phyloP scores from a whole-genome alignment of 2,329 filamentous ascomycete genomes.

The Dryadomyces sulphureus region DNA sequence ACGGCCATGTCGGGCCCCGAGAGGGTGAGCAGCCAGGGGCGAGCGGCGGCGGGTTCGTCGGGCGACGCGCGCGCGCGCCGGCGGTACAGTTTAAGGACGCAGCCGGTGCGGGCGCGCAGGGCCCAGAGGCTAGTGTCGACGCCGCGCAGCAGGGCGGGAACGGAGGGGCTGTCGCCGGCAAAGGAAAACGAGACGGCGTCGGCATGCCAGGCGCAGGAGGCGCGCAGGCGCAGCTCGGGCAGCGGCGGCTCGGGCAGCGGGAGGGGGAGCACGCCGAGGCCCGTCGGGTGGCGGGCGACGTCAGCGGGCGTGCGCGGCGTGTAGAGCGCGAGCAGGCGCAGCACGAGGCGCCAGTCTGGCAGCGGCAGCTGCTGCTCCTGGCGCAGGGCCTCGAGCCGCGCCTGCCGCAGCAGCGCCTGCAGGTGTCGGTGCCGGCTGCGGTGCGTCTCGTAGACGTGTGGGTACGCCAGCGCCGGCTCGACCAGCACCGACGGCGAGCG shows the following conservation, averaged over 20 bases:
- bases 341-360: slow-evolving; percentile 24
- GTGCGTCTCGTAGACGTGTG: slow-evolving; percentile 10
- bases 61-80: not conserved
- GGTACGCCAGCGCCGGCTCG: slow-evolving; percentile 12
- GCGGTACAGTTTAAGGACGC: slow-evolving; percentile 13
- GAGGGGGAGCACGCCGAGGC: not conserved
- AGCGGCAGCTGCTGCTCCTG: slow-evolving; percentile 15
- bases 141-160: slow-evolving; percentile 10
- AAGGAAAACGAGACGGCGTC: slow-evolving; percentile 15
- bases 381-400: slow-evolving; percentile 20
- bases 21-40: slow-evolving; percentile 13
- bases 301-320: slow-evolving; percentile 14
- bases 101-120: slow-evolving; percentile 15
- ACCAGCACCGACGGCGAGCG: slow-evolving; percentile 16
- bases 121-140: slow-evolving; percentile 14
- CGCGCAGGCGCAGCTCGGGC: not conserved
- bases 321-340: slow-evolving; percentile 22
- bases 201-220: slow-evolving; percentile 1
- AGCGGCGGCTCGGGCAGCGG: not conserved
- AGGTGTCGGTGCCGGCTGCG: slow-evolving; percentile 11
- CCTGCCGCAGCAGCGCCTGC: slow-evolving; percentile 20
- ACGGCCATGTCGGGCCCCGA: slow-evolving; percentile 10
- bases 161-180: slow-evolving; percentile 6
- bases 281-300: not conserved
- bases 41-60: not conserved